Evolutionary conservation across 1,139 yeast species (phyloP).

Genomic region (Pneumocystis canis): DNA sequence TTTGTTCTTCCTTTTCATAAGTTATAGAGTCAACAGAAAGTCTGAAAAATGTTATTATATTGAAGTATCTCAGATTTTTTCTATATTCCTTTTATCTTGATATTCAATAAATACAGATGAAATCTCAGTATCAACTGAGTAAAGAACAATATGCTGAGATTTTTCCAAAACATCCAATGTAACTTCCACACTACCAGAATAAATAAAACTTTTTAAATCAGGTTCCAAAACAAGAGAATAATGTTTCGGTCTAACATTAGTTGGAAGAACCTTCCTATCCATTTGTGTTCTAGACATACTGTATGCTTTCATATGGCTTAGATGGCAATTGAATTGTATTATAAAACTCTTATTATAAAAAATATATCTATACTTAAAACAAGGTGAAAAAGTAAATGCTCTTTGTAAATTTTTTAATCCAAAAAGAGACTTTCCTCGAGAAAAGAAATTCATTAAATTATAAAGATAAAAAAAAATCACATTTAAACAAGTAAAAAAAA

Average conservation of each 20-base stretch:
- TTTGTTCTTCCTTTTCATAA: constrained; percentile 43
- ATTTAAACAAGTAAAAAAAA: background rate
- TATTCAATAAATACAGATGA: constrained; percentile 37
- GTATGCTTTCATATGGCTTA: background rate
- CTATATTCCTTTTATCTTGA: constrained; percentile 19
- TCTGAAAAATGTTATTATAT: constrained; percentile 5
- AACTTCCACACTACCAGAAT: constrained; percentile 44
- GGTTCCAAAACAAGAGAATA: constrained; percentile 65
- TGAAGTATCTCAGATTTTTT: constrained; percentile 11
- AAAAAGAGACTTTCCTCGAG: background rate
- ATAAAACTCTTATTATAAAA: background rate
- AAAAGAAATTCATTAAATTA: background rate
- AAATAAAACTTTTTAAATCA: constrained; percentile 52
- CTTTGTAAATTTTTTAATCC: background rate
- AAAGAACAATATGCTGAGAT: constrained; percentile 40
- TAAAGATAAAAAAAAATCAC: background rate
- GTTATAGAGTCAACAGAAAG: constrained; percentile 16
- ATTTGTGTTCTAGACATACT: background rate
- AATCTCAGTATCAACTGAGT: constrained; percentile 51
- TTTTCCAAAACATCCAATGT: constrained; percentile 42
- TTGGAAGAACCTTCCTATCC: constrained; percentile 50
- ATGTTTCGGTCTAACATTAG: constrained; percentile 54
- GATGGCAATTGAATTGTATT: background rate
- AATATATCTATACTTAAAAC: background rate
- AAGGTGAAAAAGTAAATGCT: background rate